Conservation (phyloP, 495 filamentous ascomycete species). For the Hypoxylon fragiforme region DNA sequence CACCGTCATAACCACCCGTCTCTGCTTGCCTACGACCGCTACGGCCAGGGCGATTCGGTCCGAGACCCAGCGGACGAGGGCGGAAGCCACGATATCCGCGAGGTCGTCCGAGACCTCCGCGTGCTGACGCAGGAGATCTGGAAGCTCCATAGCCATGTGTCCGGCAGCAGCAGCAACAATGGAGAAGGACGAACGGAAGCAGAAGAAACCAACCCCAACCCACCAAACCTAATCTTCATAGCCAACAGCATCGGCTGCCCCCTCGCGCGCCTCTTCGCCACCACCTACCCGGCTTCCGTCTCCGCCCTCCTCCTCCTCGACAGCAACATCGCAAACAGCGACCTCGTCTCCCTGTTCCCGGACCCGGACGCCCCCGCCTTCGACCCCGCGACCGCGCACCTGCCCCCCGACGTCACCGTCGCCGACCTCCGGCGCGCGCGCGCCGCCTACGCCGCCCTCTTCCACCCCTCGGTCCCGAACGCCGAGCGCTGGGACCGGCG, state of each 20-base stretch:
- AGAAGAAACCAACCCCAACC: conserved; percentile 14
- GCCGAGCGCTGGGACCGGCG: conserved; percentile 58
- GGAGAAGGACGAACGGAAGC: background rate
- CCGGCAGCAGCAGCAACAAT: too few species aligned
- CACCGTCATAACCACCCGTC: conserved; percentile 45
- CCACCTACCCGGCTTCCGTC: conserved; percentile 49
- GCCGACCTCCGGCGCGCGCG: conserved; percentile 53
- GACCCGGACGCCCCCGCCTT: conserved; percentile 59
- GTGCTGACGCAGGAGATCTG: conserved; percentile 52
- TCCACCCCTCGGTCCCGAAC: conserved; percentile 59
- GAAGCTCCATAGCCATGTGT: too few species aligned
- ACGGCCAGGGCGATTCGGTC: conserved; percentile 62
- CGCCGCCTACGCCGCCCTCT: conserved; percentile 43
- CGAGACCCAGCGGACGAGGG: conserved; percentile 56
- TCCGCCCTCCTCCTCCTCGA: conserved; percentile 60
- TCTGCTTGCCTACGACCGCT: conserved; percentile 66
- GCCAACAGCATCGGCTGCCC: conserved; percentile 64
- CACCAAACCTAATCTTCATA: conserved; percentile 52
- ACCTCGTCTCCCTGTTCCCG: conserved; percentile 62
- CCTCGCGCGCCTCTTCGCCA: conserved; percentile 59
- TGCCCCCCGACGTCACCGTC: conserved; percentile 50
- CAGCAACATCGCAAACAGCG: conserved; percentile 62
- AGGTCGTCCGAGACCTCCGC: conserved; percentile 55
- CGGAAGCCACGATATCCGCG: conserved; percentile 52
- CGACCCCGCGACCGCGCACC: conserved; percentile 36